A percentile compares a stretch with the other conserved stretches of the same genome.
phyloP scores from a whole-genome alignment of 139 green algal species.

The Chlamydomonas schloesseri region DNA sequence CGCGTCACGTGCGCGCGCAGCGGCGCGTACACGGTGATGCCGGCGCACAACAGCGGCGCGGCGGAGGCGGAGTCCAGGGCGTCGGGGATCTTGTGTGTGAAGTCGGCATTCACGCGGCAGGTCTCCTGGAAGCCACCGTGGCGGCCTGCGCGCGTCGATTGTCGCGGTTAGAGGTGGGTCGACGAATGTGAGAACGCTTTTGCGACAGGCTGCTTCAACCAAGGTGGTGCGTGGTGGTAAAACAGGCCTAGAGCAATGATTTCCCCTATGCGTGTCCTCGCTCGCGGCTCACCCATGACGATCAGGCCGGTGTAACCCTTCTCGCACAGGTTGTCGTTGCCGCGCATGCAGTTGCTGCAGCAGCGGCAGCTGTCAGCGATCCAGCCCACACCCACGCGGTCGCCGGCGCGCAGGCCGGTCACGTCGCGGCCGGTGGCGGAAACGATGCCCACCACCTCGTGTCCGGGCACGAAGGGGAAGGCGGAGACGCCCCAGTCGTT shows the following conservation, averaged over 20 bases:
- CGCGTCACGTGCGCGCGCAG: constrained; percentile 36
- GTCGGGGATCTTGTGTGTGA: constrained; percentile 60
- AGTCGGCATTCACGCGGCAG: constrained; percentile 49
- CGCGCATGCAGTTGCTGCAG: constrained; percentile 64
- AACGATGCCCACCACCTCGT: constrained; percentile 27
- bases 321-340: constrained; percentile 69
- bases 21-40: constrained; percentile 52
- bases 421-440: neutral
- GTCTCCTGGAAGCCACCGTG: constrained; percentile 55
- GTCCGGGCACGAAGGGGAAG: constrained; percentile 61
- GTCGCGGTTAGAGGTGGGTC: too few relatives aligned
- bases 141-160: constrained; percentile 17
- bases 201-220: too few relatives aligned
- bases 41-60: constrained; percentile 63
- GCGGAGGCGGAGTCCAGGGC: constrained; percentile 44
- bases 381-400: constrained; percentile 68
- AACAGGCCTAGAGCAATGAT: too few relatives aligned
- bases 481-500: constrained; percentile 62
- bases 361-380: constrained; percentile 63
- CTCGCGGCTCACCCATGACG: constrained; percentile 27
- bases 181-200: too few relatives aligned
- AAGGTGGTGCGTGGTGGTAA: too few relatives aligned
- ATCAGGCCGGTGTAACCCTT: constrained; percentile 64
- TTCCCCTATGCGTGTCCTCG: too few relatives aligned
- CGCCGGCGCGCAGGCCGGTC: constrained; percentile 17